Conservation (phyloP, 2,329 filamentous ascomycete genomes). For the Hymenotorrendiella dingleyae region DNA sequence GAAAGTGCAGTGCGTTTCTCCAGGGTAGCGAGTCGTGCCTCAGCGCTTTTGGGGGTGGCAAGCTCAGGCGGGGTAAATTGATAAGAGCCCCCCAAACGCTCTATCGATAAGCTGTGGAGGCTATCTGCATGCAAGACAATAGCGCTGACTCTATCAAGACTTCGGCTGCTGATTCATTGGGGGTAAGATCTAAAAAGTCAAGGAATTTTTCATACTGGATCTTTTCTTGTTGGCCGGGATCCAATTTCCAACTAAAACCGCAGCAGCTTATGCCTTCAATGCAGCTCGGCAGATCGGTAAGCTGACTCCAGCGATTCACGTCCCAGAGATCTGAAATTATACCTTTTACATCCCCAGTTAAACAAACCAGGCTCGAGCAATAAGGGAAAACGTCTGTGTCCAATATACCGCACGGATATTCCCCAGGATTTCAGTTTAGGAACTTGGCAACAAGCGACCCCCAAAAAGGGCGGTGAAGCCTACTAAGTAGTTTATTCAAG, state of each 20-base stretch:
- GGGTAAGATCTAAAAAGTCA: not conserved
- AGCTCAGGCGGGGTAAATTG: not conserved
- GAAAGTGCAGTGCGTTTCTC: too few relatives aligned
- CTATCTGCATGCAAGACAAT: not conserved
- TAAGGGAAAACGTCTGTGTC: not conserved
- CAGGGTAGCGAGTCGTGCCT: too few relatives aligned
- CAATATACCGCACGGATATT: not conserved
- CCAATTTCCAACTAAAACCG: not conserved
- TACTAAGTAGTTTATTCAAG: too few relatives aligned
- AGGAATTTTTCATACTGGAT: not conserved
- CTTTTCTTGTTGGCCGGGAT: not conserved
- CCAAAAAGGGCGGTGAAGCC: conserved; percentile 1
- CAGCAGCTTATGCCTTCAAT: not conserved
- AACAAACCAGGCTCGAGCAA: not conserved
- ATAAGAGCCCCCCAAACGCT: not conserved
- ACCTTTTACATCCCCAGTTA: not conserved
- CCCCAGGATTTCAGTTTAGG: not conserved
- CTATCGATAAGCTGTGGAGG: conserved; percentile 1
- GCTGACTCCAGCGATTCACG: conserved; percentile 1
- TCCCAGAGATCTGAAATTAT: not conserved
- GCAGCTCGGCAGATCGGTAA: not conserved
- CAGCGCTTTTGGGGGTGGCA: too few relatives aligned
- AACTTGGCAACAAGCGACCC: not conserved
- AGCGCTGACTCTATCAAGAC: not conserved
- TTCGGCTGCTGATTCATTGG: too few relatives aligned